Percentiles rank a stretch among this genome's conserved stretches.
phyloP scores from a whole-genome alignment of 73 alveolate species.

The Breviolum minutum region DNA sequence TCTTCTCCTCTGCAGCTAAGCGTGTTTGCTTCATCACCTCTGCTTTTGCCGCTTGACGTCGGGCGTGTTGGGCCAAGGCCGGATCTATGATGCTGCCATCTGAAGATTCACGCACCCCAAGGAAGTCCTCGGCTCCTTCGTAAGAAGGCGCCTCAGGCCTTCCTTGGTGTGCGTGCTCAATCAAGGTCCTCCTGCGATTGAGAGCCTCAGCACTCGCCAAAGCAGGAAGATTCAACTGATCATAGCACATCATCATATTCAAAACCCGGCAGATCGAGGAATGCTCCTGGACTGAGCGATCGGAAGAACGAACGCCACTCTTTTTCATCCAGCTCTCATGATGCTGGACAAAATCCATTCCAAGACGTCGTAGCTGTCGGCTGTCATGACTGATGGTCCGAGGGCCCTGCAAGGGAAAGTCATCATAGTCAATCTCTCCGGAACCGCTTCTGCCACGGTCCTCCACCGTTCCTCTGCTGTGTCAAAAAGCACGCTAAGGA shows the following conservation, averaged over 20 bases:
- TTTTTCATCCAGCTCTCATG: neutral
- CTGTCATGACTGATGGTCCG: neutral
- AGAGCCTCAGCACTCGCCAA: neutral
- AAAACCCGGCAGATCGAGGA: neutral
- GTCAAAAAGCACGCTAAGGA: neutral
- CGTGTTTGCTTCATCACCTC: conserved; percentile 39
- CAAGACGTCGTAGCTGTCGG: neutral
- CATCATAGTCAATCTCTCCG: conserved; percentile 15
- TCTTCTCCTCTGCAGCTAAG: neutral
- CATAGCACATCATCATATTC: neutral
- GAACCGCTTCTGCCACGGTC: neutral
- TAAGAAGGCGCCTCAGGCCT: conserved; percentile 6
- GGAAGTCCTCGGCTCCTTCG: neutral
- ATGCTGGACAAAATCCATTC: neutral
- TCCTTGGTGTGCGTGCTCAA: conserved; percentile 45
- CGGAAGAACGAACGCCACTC: neutral
- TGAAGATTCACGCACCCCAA: neutral
- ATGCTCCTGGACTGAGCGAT: conserved; percentile 14
- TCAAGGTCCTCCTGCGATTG: neutral
- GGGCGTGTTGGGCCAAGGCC: neutral
- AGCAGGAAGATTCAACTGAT: neutral
- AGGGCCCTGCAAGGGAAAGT: conserved; percentile 11
- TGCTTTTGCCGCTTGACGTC: neutral
- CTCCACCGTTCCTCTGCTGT: neutral
- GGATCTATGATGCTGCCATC: conserved; percentile 27